Evolutionary conservation across 176 grass and related monocot species (phyloP).

Genomic region (Aegilops tauschii): DNA sequence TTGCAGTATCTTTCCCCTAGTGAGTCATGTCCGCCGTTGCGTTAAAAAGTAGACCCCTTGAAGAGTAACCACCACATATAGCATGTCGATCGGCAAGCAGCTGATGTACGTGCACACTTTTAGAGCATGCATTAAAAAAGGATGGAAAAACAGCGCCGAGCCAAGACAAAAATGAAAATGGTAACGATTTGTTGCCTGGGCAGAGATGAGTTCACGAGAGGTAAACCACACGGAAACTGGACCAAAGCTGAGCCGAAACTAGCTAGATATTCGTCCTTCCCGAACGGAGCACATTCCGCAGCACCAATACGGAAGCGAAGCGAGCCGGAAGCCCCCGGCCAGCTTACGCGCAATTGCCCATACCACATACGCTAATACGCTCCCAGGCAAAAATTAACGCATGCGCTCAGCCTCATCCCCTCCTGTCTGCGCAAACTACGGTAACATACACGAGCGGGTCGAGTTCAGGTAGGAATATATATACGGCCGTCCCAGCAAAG

Average conservation of each 20-base stretch:
- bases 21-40: background rate
- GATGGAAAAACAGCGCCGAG: background rate
- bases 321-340: background rate
- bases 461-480: background rate
- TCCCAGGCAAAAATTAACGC: background rate
- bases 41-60: background rate
- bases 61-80: background rate
- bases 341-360: background rate
- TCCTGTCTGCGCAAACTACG: constrained; percentile 37
- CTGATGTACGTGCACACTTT: background rate
- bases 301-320: background rate
- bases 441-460: background rate
- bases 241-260: no score
- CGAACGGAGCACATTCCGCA: background rate
- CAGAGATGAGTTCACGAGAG: background rate
- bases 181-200: background rate
- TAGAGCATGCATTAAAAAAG: background rate
- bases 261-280: background rate
- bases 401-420: background rate
- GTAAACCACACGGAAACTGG: no score
- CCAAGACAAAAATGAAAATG: background rate
- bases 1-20: no score
- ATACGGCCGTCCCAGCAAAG: background rate
- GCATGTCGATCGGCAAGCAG: background rate
- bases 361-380: background rate